Evolutionary conservation across 305 asterid genomes (phyloP).

Genomic region (Withania somnifera): DNA sequence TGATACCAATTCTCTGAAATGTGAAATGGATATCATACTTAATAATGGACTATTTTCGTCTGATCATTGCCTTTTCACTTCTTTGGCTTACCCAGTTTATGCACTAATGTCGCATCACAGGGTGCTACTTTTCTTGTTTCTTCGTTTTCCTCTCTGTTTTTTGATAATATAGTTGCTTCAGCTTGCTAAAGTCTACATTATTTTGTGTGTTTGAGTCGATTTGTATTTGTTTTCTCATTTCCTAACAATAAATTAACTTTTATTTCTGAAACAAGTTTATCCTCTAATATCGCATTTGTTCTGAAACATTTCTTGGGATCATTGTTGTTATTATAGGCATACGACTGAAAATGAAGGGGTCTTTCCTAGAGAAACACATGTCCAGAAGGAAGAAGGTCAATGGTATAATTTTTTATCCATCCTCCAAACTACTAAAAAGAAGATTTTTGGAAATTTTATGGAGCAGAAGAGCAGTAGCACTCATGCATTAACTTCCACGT

Average conservation of each 20-base stretch:
- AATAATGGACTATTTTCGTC: not conserved
- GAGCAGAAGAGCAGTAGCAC: not conserved
- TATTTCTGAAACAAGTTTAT: not conserved
- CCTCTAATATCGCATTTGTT: not conserved
- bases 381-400: conserved; percentile 15
- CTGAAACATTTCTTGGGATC: not conserved
- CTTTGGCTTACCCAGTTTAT: not conserved
- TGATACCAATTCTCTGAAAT: not conserved
- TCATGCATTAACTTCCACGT: not conserved
- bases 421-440: conserved; percentile 9
- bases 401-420: conserved; percentile 11
- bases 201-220: not conserved
- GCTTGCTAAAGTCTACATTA: not conserved
- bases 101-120: not conserved
- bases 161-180: not conserved
- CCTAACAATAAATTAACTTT: not conserved
- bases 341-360: conserved; percentile 13
- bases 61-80: not conserved
- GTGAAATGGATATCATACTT: not conserved
- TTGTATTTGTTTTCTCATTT: not conserved
- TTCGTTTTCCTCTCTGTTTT: not conserved
- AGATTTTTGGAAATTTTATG: conserved; percentile 2
- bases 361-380: conserved; percentile 12
- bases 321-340: conserved; percentile 22
- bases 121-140: not conserved